Evolutionary conservation across 2,329 filamentous ascomycete species (phyloP), one percentile per base, ranked within the genome.

Genomic region (Conoideocrella luteorostrata): DNA sequence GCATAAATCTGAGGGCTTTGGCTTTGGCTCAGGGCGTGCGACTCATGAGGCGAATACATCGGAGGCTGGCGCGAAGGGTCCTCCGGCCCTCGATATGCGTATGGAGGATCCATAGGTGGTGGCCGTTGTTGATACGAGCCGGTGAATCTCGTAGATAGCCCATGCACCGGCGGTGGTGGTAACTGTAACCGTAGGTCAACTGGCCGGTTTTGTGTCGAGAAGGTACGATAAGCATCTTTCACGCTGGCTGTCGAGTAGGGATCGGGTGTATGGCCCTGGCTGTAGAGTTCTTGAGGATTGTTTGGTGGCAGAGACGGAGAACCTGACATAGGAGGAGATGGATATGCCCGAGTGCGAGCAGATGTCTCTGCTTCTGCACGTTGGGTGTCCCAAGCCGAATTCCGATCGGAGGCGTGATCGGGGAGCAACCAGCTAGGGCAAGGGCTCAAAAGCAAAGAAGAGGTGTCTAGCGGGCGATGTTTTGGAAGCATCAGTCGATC

Each of bases 291-390:
- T 64, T 69, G 73, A 62, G 71, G 71, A 69, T 67, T 62, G 69
- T 76, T 80, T 61, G 72, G 69, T 64, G 78, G 75, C 56, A 74
- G 68, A 55, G 73, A 73, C 58, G 80, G 78, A 70, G 80, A 82
- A 62, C 78, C 79, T 72, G 81, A 84, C 81, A 84, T 84, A 74
- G 81, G 81, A 69, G 81, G 80, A 73, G 81, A 84, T 62, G 80
- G 80, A 68, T 84, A 84, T 62, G 75, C 77, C 71, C 70, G 70
- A 59, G 69, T 69, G 58, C 70, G 72, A 68, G 71, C 70, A 71
- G 69, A 72, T 68, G 70, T 66, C 67, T 74, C 70, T 69, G 41
- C 45, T 28, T 43, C 40, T 13, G 36, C 30, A 29, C 45, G n/a
- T 36, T 33, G 41, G 18, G 28, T 24, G 18, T 41, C 45, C 45